phyloP scores from a whole-genome alignment of 2,329 filamentous ascomycete species.

The Cryphonectria japonica region DNA sequence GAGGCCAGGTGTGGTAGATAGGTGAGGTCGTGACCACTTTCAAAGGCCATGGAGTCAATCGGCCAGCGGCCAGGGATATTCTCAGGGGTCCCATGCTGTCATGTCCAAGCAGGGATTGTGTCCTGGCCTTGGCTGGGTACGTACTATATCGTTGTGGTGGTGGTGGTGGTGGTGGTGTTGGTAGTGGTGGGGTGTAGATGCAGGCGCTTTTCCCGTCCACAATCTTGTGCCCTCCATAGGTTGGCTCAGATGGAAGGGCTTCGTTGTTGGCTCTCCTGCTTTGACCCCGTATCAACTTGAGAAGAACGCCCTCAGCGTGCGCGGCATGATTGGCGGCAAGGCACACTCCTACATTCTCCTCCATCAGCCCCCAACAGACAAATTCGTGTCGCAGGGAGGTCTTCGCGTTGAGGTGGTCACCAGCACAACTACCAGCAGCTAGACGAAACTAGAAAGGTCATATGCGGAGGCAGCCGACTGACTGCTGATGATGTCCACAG shows the following conservation, averaged over 20 bases:
- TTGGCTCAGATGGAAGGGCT: background rate
- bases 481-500: background rate
- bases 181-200: background rate
- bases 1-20: slow-evolving; percentile 24
- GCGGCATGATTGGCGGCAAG: slow-evolving; percentile 34
- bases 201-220: background rate
- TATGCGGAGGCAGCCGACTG: slow-evolving; percentile 20
- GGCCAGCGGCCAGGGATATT: slow-evolving; percentile 16
- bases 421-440: slow-evolving; percentile 7
- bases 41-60: slow-evolving; percentile 19
- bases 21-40: slow-evolving; percentile 22
- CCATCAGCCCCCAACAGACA: background rate
- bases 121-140: background rate
- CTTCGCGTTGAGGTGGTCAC: slow-evolving; percentile 19
- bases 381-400: slow-evolving; percentile 20
- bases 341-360: background rate
- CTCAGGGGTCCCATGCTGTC: slow-evolving; percentile 27
- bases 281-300: background rate
- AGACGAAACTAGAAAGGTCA: slow-evolving; percentile 20
- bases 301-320: background rate
- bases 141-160: background rate
- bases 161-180: background rate
- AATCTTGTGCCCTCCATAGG: background rate
- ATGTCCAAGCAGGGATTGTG: slow-evolving; percentile 7
- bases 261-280: background rate